Evolutionary conservation across 73 alveolate genomes (phyloP).

Genomic region (Tetrahymena thermophila): DNA sequence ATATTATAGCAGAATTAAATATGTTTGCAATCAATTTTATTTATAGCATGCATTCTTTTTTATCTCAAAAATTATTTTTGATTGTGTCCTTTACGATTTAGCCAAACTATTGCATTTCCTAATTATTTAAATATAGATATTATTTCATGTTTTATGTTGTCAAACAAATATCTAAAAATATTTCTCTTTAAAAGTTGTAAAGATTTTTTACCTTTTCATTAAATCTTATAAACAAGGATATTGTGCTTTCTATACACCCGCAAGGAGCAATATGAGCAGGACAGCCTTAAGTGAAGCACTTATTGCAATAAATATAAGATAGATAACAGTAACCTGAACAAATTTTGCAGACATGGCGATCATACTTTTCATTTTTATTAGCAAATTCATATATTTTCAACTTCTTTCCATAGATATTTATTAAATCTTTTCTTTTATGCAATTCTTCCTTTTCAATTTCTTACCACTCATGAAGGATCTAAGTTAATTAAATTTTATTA

Average conservation of each 20-base stretch:
- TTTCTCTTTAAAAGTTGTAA: too few relatives aligned
- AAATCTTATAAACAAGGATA: slow-evolving; percentile 6
- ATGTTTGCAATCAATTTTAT: too few relatives aligned
- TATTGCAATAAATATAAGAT: slow-evolving; percentile 27
- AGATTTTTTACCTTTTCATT: background rate
- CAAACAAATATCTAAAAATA: too few relatives aligned
- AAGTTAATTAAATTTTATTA: background rate
- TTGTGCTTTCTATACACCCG: slow-evolving; percentile 5
- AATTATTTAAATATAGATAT: background rate
- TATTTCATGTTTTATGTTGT: too few relatives aligned
- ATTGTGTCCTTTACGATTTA: background rate
- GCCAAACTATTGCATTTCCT: background rate
- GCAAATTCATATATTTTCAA: slow-evolving; percentile 11
- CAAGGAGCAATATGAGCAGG: slow-evolving; percentile 20
- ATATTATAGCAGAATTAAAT: too few relatives aligned
- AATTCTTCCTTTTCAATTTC: slow-evolving; percentile 7
- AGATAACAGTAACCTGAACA: slow-evolving; percentile 19
- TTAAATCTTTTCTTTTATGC: background rate
- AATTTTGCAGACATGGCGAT: slow-evolving; percentile 34
- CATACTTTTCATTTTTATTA: slow-evolving; percentile 31
- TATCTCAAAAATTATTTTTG: background rate
- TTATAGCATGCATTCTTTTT: background rate
- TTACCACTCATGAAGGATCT: slow-evolving; percentile 20
- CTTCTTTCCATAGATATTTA: slow-evolving; percentile 1
- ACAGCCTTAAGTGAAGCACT: slow-evolving; percentile 40